Evolutionary conservation across 257 asterid species (phyloP), one percentile per base, ranked within the genome.

Genomic region (Marsdenia floribunda): DNA sequence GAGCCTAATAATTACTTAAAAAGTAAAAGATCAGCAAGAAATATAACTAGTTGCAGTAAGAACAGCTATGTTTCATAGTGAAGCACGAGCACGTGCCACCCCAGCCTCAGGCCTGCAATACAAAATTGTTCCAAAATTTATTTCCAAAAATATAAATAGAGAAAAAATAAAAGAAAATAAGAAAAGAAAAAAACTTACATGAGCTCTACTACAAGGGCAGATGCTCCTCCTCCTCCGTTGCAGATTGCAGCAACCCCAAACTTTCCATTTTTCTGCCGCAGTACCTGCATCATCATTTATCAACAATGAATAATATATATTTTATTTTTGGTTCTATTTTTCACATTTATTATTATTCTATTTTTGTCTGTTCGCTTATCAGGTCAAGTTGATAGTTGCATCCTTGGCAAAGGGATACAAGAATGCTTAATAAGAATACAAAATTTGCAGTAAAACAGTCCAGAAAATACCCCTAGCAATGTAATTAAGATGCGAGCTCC

Each of bases 211-310:
- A 91, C 97, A 47, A 91, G 79, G 63, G 98, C 89, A 71, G 98
- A 94, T 75, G 98, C 96, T 73, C 98, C 98, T 68, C 98, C 98
- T 80, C 97, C 98, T 33, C 98, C 98, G 57, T 93, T 93, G 90
- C 98, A 94, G 73, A 91, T 69, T 76, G 93, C 92, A 70, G 96
- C 99, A 72, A 87, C 97, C 77, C 98, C 99, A 77, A 85, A 88
- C 85, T 76, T 90, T 33, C 91, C 96, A 16, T 86, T 92, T 73
- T 70, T 88, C 70, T 83, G 85, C 80, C 87, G 89, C 89, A 94
- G 73, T 71, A 89, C 97, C 99, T 94, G 87, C 75, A 22, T 40
- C 66, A 70, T 63, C 70, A 67, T 54, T 35, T 2, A n/a, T 29
- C 24, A 44, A 38, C 33, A 38, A 66, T 40, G 15, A 19, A 35